Evolutionary conservation across 2,329 filamentous ascomycete species (phyloP).

Genomic region (Paracorniculantispora psalliotae): DNA sequence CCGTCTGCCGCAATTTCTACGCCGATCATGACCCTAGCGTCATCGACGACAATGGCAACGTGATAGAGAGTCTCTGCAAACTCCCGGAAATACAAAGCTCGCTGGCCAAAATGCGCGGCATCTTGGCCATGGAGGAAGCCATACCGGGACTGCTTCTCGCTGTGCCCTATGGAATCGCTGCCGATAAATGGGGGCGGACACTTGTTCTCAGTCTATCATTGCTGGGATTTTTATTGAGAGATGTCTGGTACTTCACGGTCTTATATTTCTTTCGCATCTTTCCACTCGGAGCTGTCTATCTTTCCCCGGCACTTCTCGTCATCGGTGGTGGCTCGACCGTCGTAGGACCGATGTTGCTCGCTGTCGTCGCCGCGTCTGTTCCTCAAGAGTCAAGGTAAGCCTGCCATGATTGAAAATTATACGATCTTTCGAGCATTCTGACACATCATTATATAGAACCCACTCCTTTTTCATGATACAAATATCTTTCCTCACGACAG

Average conservation of each 20-base stretch:
- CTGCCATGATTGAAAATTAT: too few species aligned
- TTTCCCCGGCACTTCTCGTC: background rate
- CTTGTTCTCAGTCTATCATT: background rate
- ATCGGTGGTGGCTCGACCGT: constrained; percentile 4
- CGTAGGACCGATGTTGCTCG: background rate
- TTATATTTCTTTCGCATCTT: background rate
- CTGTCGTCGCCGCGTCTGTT: background rate
- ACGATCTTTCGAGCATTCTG: too few species aligned
- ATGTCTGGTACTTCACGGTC: background rate
- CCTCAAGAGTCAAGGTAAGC: background rate
- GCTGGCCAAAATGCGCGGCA: background rate
- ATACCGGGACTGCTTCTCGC: background rate
- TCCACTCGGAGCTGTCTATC: background rate
- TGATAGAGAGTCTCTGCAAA: constrained; percentile 2
- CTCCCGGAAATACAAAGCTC: background rate
- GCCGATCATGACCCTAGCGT: background rate
- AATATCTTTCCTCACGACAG: background rate
- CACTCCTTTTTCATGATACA: background rate
- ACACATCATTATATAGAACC: background rate
- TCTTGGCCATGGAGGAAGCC: background rate
- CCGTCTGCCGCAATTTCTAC: background rate
- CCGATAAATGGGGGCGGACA: background rate
- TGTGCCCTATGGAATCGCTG: background rate
- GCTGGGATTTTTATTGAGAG: background rate
- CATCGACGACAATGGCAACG: background rate